Percentiles rank a stretch among this genome's conserved stretches.
Evolutionary conservation across 108 stramenopile species (phyloP).

Genomic region (Nannochloropsis oceanica): DNA sequence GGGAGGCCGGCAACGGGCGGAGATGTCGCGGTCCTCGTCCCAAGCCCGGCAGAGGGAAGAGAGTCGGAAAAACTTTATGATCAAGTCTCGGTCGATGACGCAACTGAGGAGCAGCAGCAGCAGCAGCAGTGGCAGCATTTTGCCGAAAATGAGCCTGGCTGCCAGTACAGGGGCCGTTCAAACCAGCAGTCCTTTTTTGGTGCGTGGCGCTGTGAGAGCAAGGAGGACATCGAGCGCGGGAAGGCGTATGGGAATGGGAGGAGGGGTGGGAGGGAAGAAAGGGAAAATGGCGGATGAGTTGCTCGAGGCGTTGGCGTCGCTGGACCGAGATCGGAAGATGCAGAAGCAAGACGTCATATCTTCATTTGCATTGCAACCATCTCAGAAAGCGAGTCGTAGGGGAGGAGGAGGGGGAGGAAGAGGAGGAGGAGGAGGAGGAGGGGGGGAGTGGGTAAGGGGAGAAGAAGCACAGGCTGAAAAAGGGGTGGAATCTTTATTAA

Average conservation of each 20-base stretch:
- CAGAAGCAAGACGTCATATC: not conserved
- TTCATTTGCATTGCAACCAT: not conserved
- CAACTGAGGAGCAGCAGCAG: not conserved
- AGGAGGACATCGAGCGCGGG: not conserved
- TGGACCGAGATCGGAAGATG: not conserved
- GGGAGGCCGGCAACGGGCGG: not conserved
- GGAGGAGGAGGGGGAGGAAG: not conserved
- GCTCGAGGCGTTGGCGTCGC: not conserved
- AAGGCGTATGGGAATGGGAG: no score
- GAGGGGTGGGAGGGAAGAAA: no score
- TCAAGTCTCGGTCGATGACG: not conserved
- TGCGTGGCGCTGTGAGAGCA: not conserved
- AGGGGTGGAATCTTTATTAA: not conserved
- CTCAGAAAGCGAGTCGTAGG: not conserved
- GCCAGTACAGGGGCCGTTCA: not conserved
- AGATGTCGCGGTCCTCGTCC: not conserved
- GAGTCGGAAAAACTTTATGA: not conserved
- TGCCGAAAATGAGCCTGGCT: not conserved
- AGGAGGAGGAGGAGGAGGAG: not conserved
- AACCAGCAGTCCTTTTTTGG: not conserved
- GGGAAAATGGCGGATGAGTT: not conserved
- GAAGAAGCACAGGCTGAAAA: not conserved
- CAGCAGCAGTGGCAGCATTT: no score
- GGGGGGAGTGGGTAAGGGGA: not conserved
- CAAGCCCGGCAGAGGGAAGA: not conserved